Base-by-base conservation (phyloP, 306 rosid species). In the Crataegus laevigata region DNA sequence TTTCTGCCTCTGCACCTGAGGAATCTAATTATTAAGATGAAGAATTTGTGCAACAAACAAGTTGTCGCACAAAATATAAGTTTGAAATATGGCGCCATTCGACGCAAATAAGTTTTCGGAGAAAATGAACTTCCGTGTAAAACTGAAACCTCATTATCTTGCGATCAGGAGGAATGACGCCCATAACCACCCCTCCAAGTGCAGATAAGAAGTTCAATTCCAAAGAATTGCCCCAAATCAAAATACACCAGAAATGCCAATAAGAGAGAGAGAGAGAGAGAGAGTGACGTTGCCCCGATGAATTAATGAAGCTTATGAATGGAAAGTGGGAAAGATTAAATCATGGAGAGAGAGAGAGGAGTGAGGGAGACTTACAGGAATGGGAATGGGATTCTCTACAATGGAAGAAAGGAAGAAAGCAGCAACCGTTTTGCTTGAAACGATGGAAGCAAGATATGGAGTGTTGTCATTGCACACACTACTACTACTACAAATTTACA, bases 401-500 rank as follows among this genome's bases (percentile, higher is more conserved):
- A 45, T 69, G 54, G 63, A 77, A 69, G 72, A 51, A 75, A 73
- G 63, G 83, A 83, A 81, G 88, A 75, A 85, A 81, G 85, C 68
- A 75, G 54, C 79, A 80, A 78, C 14, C 66, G 43, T 42, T 77
- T 52, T 73, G 83, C 77, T 54, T 75, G 51, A 71, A 82, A 84
- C 72, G 59, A 54, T 1, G 86, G 47, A 87, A 84, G 89, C 89
- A 86, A 88, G 84, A 86, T 88, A 86, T 88, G 38, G 91, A 89
- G 91, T 85, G 91, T 75, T 77, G 86, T 69, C 57, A 59, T 74
- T 57, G 38, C 15, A 69, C 59, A 77, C 67, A n/a, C n/a, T n/a
- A 69, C 66, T 26, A 60, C 1, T 60, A 60, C 17, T 32, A 38
- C 14, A 38, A 70, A 62, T 4, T 40, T 19, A 11, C 50, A 63